Conservation (phyloP, 768 basidiomycete species). For the Lactifluus subvellereus region DNA sequence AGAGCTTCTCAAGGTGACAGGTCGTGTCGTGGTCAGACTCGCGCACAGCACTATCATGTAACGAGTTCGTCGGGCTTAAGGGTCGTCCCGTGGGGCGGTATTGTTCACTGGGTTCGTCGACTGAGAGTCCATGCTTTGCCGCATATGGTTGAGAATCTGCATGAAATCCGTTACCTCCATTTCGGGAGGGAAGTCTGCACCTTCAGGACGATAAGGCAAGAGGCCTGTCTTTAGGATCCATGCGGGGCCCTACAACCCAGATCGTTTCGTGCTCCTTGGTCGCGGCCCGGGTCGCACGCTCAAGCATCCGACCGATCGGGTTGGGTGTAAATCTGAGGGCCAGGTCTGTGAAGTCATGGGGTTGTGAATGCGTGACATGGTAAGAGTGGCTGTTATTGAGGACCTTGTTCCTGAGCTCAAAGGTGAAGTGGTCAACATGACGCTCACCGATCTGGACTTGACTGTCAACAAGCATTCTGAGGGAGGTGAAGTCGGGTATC, state of each 20-base stretch:
- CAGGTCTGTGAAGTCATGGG: slow-evolving; percentile 98
- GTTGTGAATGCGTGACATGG: slow-evolving; percentile 94
- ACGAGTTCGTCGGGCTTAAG: slow-evolving; percentile 90
- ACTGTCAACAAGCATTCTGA: slow-evolving; percentile 93
- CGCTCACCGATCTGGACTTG: slow-evolving; percentile 94
- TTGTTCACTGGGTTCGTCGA: slow-evolving; percentile 93
- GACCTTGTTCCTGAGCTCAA: slow-evolving; percentile 97
- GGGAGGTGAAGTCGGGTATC: slow-evolving; percentile 91
- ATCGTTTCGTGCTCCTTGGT: slow-evolving; percentile 99
- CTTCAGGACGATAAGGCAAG: slow-evolving; percentile 90
- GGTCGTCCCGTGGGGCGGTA: slow-evolving; percentile 77
- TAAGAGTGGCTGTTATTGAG: slow-evolving; percentile 92
- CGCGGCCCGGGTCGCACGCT: slow-evolving; percentile 91
- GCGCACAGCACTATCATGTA: slow-evolving; percentile 93
- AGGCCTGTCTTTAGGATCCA: slow-evolving; percentile 90
- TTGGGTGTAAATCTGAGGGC: slow-evolving; percentile 97
- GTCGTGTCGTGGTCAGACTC: slow-evolving; percentile 63
- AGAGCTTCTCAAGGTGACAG: no score
- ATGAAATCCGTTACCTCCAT: slow-evolving; percentile 99
- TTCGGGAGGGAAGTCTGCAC: slow-evolving; percentile 94
- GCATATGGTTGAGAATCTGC: slow-evolving; percentile 93
- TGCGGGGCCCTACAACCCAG: slow-evolving; percentile 92
- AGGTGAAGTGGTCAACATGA: slow-evolving; percentile 99
- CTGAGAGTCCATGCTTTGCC: slow-evolving; percentile 82
- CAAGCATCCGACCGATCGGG: slow-evolving; percentile 88